Base-by-base conservation (phyloP, 495 filamentous ascomycete species). In the Rusavskia elegans region DNA sequence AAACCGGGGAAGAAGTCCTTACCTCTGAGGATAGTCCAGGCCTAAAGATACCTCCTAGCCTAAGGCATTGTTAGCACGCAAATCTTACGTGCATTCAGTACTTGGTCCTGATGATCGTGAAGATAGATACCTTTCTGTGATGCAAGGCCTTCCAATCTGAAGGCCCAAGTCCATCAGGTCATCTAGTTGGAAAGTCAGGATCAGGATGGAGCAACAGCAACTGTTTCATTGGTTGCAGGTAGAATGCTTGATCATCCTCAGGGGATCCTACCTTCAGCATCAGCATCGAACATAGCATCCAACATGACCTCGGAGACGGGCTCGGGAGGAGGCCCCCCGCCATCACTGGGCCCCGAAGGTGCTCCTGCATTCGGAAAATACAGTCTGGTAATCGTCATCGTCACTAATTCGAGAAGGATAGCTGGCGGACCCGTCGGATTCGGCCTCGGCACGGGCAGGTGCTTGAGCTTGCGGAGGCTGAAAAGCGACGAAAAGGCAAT, bases 161-260 rank as follows among this genome's bases (percentile, higher is more conserved):
- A 85, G 70, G 6, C 80, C 80, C 20, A 82, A 62, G 58, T 84
- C 82, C 53, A 81, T 70, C 11, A 83, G 61, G 42, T 82, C 77
- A 55, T 83, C 25, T 27, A 27, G 25, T 1, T 27, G 25, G 7
- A 27, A 27, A 27, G 25, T 27, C 25, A 27, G 25, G 25, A 27
- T 27, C 25, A 27, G 25, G 25, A 27, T 27, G 25, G 25, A 27
- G 7, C 25, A 27, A 27, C 25, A 27, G 25, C 25, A 27, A 6
- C 25, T 27, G 25, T 27, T 27, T 0, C 4, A 27, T 27, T 27
- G 1, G 7, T 27, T 5, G 25, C 7, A 27, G 25, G 3, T 1
- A 27, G 25, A 27, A 27, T 27, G 25, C 25, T 27, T 27, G 3
- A 27, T 0, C 2, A 27, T 4, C 25, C 25, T 1, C 4, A 2